Evolutionary conservation across 805 yeast species (phyloP).

Genomic region (Groenewaldozyma tartarivorans): DNA sequence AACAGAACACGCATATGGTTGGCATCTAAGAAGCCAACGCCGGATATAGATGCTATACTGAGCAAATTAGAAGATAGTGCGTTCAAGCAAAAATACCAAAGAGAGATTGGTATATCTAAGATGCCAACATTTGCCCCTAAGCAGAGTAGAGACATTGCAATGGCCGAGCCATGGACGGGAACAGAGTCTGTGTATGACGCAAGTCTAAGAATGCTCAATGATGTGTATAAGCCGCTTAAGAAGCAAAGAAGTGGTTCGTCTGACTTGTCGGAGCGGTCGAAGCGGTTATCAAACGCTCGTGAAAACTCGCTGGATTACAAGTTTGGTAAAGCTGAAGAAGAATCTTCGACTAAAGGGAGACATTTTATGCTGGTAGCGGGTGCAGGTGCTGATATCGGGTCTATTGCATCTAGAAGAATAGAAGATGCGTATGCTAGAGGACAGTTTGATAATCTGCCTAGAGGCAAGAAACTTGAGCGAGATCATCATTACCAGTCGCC

Average conservation of each 20-base stretch:
- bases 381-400: constrained; percentile 44
- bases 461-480: constrained; percentile 51
- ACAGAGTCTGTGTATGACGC: constrained; percentile 39
- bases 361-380: constrained; percentile 7
- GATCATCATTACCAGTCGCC: constrained; percentile 38
- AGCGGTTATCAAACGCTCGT: constrained; percentile 48
- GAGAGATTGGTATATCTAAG: constrained; percentile 32
- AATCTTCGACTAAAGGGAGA: constrained; percentile 23
- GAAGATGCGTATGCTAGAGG: constrained; percentile 69
- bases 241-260: neutral
- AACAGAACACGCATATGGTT: too few species aligned
- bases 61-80: constrained; percentile 2
- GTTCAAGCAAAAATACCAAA: constrained; percentile 33
- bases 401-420: constrained; percentile 67
- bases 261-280: constrained; percentile 7
- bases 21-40: too few species aligned
- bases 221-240: constrained; percentile 27
- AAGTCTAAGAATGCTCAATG: constrained; percentile 40
- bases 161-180: constrained; percentile 51
- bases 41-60: neutral
- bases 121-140: constrained; percentile 38
- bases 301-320: constrained; percentile 60
- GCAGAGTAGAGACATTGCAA: constrained; percentile 40
- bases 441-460: constrained; percentile 48
- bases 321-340: constrained; percentile 31